Evolutionary conservation across 352 stramenopile species (phyloP).

Genomic region (Globisporangium irregulare): DNA sequence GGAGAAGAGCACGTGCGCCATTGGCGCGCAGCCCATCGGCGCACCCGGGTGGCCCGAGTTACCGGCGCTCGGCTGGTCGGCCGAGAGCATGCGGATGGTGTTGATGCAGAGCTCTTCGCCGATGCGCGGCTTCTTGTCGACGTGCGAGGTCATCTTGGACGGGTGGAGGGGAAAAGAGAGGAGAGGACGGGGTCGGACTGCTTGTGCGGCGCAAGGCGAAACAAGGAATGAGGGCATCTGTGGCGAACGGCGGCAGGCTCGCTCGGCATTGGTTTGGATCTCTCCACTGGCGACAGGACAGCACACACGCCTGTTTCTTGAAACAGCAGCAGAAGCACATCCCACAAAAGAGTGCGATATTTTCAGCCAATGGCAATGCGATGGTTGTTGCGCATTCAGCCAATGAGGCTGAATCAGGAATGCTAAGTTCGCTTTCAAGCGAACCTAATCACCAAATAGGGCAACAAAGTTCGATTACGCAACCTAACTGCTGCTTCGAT

Average conservation of each 20-base stretch:
- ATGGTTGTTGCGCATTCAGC: neutral
- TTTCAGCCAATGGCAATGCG: constrained; percentile 9
- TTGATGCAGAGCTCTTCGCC: constrained; percentile 94
- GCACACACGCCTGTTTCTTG: neutral
- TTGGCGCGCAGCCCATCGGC: constrained; percentile 98
- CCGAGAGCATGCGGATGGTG: constrained; percentile 95
- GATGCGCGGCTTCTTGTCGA: constrained; percentile 81
- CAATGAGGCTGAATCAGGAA: neutral
- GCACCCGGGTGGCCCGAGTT: constrained; percentile 98
- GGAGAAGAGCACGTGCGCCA: constrained; percentile 96
- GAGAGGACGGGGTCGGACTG: constrained; percentile 4
- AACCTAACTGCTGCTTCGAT: constrained; percentile 10
- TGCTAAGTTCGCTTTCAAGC: neutral
- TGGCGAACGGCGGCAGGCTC: neutral
- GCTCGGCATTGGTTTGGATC: constrained; percentile 1
- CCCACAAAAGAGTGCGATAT: neutral
- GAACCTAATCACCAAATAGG: neutral
- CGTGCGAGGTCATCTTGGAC: constrained; percentile 61
- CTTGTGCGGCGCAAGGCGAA: constrained; percentile 40
- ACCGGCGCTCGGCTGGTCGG: constrained; percentile 96
- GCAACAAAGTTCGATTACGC: neutral
- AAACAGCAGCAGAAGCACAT: neutral
- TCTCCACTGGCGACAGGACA: neutral
- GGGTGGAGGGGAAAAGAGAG: constrained; percentile 2
- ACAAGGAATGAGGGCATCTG: constrained; percentile 34